Conservation (phyloP, 2,329 filamentous ascomycete genomes). For the Microsporum canis region DNA sequence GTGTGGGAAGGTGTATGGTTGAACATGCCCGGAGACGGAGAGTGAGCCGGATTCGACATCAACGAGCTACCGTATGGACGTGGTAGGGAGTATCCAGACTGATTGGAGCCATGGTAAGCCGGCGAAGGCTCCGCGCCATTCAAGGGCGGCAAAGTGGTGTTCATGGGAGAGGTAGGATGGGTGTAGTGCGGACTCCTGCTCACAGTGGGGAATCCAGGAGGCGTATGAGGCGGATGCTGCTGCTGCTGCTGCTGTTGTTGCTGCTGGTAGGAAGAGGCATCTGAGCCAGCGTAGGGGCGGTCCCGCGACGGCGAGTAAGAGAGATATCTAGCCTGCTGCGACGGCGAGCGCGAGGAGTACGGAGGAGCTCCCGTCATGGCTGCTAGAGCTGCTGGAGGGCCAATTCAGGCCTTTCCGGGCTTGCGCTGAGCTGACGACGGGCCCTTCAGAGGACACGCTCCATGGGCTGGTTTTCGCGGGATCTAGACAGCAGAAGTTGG, state of each 20-base stretch:
- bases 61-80: conserved; percentile 27
- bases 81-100: conserved; percentile 25
- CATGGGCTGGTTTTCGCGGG: not conserved
- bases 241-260: conserved; percentile 19
- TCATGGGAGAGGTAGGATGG: conserved; percentile 15
- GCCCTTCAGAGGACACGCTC: not conserved
- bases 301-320: conserved; percentile 35
- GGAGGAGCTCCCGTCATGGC: conserved; percentile 36
- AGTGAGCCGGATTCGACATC: conserved; percentile 24
- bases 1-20: conserved; percentile 30
- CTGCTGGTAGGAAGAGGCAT: conserved; percentile 26
- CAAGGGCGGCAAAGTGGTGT: conserved; percentile 29
- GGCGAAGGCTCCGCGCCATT: conserved; percentile 29
- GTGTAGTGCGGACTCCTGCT: conserved; percentile 15
- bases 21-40: conserved; percentile 26
- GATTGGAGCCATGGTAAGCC: conserved; percentile 24
- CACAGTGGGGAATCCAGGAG: conserved; percentile 23
- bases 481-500: not conserved
- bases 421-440: not conserved
- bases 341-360: conserved; percentile 36
- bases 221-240: conserved; percentile 30
- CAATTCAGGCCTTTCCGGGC: not conserved
- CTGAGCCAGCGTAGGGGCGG: conserved; percentile 34
- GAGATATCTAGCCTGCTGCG: conserved; percentile 33
- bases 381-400: conserved; percentile 8